A percentile compares a stretch with the other conserved stretches of the same genome.
phyloP scores from a whole-genome alignment of 352 stramenopile species.

The Phytophthora europaea region DNA sequence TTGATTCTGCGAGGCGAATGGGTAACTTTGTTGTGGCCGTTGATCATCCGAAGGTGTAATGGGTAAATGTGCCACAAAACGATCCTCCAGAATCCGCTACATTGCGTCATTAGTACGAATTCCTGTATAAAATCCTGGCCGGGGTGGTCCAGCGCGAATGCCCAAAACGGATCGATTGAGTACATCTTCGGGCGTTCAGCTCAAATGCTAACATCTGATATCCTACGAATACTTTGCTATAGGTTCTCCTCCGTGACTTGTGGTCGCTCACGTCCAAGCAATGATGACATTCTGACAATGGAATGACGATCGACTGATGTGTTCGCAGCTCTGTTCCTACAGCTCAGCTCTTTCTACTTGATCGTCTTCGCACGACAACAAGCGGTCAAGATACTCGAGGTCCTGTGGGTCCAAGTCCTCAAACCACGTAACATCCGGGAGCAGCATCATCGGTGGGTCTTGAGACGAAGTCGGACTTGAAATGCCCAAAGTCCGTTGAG shows the following conservation, averaged over 20 bases:
- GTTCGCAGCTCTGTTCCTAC: not conserved
- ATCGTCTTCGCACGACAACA: conserved; percentile 14
- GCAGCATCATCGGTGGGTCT: conserved; percentile 1
- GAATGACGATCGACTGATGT: too few species aligned
- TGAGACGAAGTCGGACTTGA: conserved; percentile 21
- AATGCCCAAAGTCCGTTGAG: not conserved
- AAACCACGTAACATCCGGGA: conserved; percentile 19
- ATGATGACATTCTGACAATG: not conserved
- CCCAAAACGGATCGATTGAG: not conserved
- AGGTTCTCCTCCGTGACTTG: not conserved
- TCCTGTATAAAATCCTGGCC: conserved; percentile 5
- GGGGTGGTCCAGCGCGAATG: not conserved
- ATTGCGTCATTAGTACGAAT: conserved; percentile 24
- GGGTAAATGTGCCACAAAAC: not conserved
- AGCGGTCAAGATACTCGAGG: conserved; percentile 32
- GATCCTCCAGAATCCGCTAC: conserved; percentile 24
- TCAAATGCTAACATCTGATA: not conserved
- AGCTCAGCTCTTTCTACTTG: not conserved
- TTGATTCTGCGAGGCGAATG: conserved; percentile 17
- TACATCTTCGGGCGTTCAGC: not conserved
- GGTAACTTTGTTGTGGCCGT: conserved; percentile 26
- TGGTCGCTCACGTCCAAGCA: not conserved
- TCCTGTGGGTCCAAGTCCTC: conserved; percentile 31
- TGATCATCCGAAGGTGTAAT: conserved; percentile 5
- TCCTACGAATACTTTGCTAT: conserved; percentile 4